Base-by-base conservation (phyloP, 495 filamentous ascomycete species). In the Penicillium odoratum region DNA sequence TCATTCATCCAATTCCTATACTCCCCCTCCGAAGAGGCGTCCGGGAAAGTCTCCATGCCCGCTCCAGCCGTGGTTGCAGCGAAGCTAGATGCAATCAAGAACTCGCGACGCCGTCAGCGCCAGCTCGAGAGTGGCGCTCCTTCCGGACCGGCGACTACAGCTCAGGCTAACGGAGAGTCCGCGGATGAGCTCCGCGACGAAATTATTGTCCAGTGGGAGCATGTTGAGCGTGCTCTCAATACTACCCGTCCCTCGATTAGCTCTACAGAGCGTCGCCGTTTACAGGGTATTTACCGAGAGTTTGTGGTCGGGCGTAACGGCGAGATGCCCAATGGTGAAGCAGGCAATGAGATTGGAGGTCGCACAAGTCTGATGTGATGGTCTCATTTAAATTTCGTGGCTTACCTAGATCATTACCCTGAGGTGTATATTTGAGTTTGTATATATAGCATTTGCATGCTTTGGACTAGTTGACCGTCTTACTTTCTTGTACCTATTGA, bases 251-350 rank as follows among this genome's bases (percentile, higher is more conserved):
- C 87, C n/a, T 95, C 90, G 66, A 93, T 98, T 43, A 88, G 87
- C 58, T 69, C 74, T 3, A 77, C 88, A 29, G 94, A 98, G 75
- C 80, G 86, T 63, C 78, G 72, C 63, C 80, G 93, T 59, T 66
- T 98, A 60, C 80, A 82, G 65, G 80, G 78, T 6, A 96, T 98
- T 56, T 98, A 98, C 68, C 78, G 81, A 6, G 95, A 98, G 78
- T 98, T 98, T 77, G 83, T 97, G 5, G 87, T 87, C 7, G 92
- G 91, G 7, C 81, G 94, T 57, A 96, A 91, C 69, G 94, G 94
- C 28, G 94, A 97, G 70, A 91, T 98, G 91, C 89, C 83, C 42
- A 92, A 85, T 71, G 94, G 94, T 9, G 88, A 98, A 71, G 92
- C 88, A 1, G 85, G 84, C 28, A 94, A 83, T 70, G 94, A 98